Evolutionary conservation across 139 green algal species (phyloP), one percentile per base, ranked within the genome.

Genomic region (Haematococcus lacustris): DNA sequence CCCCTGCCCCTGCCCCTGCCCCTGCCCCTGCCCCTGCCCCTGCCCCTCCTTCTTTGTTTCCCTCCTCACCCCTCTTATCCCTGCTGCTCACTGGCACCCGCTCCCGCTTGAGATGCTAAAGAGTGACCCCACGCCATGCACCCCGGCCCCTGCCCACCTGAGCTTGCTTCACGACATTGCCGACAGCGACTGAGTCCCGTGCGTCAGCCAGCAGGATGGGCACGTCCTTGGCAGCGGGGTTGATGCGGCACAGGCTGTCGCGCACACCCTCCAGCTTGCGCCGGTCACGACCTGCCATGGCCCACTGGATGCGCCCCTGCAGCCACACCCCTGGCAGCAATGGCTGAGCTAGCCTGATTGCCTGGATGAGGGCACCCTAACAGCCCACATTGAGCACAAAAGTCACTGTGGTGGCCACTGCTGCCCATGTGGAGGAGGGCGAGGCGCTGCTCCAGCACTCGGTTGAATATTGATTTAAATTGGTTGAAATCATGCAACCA

Each of bases 211-310:
- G 61, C 33, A 94, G 68, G 37, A 93, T 81, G 25, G 88, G 85
- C 21, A 92, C 75, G 13, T 91, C 82, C 78, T 85, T 76, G 34
- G 76, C n/a, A 34, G 26, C 50, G 28, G 75, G 75, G 73, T 89
- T 80, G 38, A 88, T 81, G 38, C 75, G 76, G 0, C 30, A 34
- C 40, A 91, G 65, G 32, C 85, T 73, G 30, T 75, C 50, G 25
- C 83, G 75, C 9, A 95, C 51, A 1, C 68, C 50, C 68, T 92
- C 79, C 28, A 98, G 78, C 79, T 94, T 95, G 4, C 74, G 75
- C 21, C 73, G n/a, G 67, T 86, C 88, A 3, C 92, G 77, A 0
- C 88, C 93, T 1, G 87, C 93, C 77, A 97, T 89, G 0, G 92
- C 93, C 90, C 89, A 96, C 26, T 78, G 70, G 9, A 86, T 62